Evolutionary conservation across 495 filamentous ascomycete species (phyloP).

Genomic region (Neurospora tetrasperma): DNA sequence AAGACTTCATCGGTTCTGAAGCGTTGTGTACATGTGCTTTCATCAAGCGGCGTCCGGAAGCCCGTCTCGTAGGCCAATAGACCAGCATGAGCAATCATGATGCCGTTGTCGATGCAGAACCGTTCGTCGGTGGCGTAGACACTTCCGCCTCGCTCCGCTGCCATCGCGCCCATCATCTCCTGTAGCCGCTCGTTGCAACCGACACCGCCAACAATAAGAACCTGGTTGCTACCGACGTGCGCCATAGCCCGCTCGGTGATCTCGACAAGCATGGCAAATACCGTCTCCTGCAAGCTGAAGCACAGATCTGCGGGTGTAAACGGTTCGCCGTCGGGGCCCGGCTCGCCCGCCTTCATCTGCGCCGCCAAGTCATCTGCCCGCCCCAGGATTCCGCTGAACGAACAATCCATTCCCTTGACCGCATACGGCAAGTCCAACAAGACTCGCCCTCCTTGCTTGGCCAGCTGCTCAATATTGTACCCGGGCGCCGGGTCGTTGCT

Average conservation of each 20-base stretch:
- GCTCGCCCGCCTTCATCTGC: constrained; percentile 42
- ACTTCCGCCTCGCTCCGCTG: constrained; percentile 75
- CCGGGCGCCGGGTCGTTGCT: constrained; percentile 93
- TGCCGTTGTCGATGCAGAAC: constrained; percentile 98
- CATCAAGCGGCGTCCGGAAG: constrained; percentile 62
- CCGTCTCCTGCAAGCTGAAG: constrained; percentile 89
- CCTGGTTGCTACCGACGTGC: constrained; percentile 82
- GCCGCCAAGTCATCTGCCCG: constrained; percentile 68
- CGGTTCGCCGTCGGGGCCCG: constrained; percentile 29
- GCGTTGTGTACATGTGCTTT: constrained; percentile 84
- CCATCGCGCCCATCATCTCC: constrained; percentile 98
- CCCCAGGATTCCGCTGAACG: constrained; percentile 84
- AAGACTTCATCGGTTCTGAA: constrained; percentile 93
- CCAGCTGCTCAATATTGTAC: constrained; percentile 96
- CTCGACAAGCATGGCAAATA: constrained; percentile 95
- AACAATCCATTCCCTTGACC: constrained; percentile 97
- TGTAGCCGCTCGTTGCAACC: constrained; percentile 95
- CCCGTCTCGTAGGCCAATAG: constrained; percentile 74
- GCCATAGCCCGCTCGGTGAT: constrained; percentile 98
- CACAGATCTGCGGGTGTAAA: constrained; percentile 82
- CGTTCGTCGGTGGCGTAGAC: constrained; percentile 94
- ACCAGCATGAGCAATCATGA: constrained; percentile 98
- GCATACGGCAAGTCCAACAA: constrained; percentile 87
- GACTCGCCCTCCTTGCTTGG: constrained; percentile 55
- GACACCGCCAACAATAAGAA: constrained; percentile 93